Base-by-base conservation (phyloP, 106 monocot species). In the Dendrobium huoshanense region DNA sequence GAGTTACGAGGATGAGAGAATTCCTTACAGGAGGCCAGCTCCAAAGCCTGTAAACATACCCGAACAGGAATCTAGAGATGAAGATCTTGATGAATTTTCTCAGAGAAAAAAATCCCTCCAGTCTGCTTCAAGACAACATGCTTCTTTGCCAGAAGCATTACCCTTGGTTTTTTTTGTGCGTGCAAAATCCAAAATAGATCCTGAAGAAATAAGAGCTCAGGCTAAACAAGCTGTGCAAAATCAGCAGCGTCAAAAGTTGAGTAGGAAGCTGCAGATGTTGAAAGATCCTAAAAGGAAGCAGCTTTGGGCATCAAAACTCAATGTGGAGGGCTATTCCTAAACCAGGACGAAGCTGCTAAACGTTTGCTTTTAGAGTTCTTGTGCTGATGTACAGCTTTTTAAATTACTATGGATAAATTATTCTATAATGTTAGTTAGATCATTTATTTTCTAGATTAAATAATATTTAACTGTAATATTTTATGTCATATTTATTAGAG, bases 161-260 rank as follows among this genome's bases (percentile, higher is more conserved):
- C 85, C 98, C 2, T 78, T 99, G 77, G 98, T 95, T 85, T 99
- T 92, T 87, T 22, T 91, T 65, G 87, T 99, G 17, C 88, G 98
- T 0, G 95, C 98, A 41, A 93, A 93, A 77, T 99, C 99, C 20
- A 95, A 95, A 77, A 61, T 99, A 49, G 99, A 99, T 61, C 99
- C 99, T 1, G 99, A 95, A 55, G 85, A 88, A 86, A 85, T 99
- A 9, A 79, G 99, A 70, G 95, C 93, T 31, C 85, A 90, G 42
- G 95, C 95, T 79, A 99, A 93, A 64, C 93, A 91, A 64, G 86
- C 81, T 72, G 81, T 88, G 25, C 91, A 81, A 41, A 91, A 95
- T 83, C 99, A 89, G 33, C 92, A 88, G 10, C 87, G 95, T 11
- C 47, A 90, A 29, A 99, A 99, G 95, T 37, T 37, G 37, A 37